These are phyloP conservation scores for Talaromyces adpressus DNA, from an alignment of 495 filamentous ascomycete species.

Conservation along the genomic window DNA sequence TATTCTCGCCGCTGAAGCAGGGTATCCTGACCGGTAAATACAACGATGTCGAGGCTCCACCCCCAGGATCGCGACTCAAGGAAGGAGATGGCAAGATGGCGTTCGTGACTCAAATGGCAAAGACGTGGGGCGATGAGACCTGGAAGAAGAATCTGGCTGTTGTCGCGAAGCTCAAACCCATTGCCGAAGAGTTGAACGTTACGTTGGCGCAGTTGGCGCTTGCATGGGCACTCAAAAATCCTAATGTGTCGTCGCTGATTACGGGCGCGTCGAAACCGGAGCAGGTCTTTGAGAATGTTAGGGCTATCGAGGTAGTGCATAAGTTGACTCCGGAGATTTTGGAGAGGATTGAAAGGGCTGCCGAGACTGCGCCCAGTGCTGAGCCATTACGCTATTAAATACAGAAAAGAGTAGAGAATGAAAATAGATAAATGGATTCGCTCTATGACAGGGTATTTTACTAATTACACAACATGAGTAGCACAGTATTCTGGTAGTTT, in stretches of 20 bases:
- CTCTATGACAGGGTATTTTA: neutral
- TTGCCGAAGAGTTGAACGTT: constrained; percentile 62
- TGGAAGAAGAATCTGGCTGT: constrained; percentile 14
- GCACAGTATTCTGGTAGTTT: neutral
- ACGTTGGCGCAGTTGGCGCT: constrained; percentile 61
- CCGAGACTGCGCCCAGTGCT: neutral
- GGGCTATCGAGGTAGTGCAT: constrained; percentile 52
- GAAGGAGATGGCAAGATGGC: constrained; percentile 10
- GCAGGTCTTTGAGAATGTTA: constrained; percentile 67
- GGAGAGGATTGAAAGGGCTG: constrained; percentile 54
- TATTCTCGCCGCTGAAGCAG: constrained; percentile 54
- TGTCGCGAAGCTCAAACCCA: constrained; percentile 40
- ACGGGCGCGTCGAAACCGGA: constrained; percentile 65
- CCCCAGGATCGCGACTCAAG: constrained; percentile 2
- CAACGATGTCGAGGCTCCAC: constrained; percentile 38
- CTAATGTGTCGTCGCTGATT: constrained; percentile 66
- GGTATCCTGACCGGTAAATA: constrained; percentile 69
- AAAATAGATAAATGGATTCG: neutral
- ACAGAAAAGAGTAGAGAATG: neutral
- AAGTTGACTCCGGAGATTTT: constrained; percentile 61
- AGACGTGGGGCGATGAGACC: constrained; percentile 12
- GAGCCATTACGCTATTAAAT: neutral
- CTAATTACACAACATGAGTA: neutral
- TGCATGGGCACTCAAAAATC: constrained; percentile 76
- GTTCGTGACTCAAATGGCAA: constrained; percentile 8